Percentiles rank a stretch among this genome's conserved stretches.
Conservation (phyloP, 106 monocot genomes). For the Acorus calamus region DNA sequence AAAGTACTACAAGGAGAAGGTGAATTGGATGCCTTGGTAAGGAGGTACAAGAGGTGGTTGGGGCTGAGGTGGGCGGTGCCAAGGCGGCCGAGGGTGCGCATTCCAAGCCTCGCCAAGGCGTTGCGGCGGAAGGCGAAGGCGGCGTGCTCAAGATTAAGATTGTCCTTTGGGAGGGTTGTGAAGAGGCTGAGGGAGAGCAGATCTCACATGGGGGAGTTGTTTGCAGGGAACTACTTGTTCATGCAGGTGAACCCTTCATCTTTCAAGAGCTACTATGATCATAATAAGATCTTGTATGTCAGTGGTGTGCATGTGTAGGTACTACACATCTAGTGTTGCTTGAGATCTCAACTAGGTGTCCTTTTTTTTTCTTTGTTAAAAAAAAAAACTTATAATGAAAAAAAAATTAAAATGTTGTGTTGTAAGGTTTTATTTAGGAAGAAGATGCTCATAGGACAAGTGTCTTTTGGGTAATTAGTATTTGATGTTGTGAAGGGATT, state of each 20-base stretch:
- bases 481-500: too few species aligned
- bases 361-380: too few species aligned
- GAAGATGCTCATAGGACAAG: too few species aligned
- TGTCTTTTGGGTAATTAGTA: too few species aligned
- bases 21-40: background rate
- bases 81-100: constrained; percentile 19
- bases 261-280: background rate
- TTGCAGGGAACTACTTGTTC: constrained; percentile 37
- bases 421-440: too few species aligned
- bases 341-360: too few species aligned
- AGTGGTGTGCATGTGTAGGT: too few species aligned
- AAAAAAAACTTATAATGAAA: too few species aligned
- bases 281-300: too few species aligned
- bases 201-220: constrained; percentile 18
- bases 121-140: constrained; percentile 9
- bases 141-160: constrained; percentile 8
- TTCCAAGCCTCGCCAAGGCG: constrained; percentile 6
- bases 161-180: constrained; percentile 20
- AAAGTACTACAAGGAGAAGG: too few species aligned
- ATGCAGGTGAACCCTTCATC: constrained; percentile 30
- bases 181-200: constrained; percentile 28
- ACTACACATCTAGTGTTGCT: too few species aligned
- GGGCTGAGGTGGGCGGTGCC: constrained; percentile 11
- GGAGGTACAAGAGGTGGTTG: constrained; percentile 6
- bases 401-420: too few species aligned